phyloP scores from a whole-genome alignment of 352 stramenopile genomes.

The Phytophthora fragariae region DNA sequence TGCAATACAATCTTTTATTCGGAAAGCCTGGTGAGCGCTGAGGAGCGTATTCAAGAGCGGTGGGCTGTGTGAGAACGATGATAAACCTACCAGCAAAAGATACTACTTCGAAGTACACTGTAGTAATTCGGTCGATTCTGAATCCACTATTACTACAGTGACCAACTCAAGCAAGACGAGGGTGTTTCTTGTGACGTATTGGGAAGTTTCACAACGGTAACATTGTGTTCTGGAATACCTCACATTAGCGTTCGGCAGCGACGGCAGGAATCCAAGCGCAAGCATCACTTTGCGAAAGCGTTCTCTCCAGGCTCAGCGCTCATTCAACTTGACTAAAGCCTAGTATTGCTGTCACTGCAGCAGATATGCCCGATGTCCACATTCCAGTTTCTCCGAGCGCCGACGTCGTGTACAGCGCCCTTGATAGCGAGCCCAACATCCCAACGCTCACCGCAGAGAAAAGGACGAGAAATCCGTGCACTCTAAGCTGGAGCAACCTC shows the following conservation, averaged over 20 bases:
- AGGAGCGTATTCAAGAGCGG: neutral
- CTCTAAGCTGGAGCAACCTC: slow-evolving; percentile 32
- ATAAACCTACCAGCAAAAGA: too few relatives aligned
- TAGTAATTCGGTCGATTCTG: too few relatives aligned
- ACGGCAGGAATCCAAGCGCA: neutral
- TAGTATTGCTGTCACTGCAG: neutral
- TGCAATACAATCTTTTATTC: too few relatives aligned
- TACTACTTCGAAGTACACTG: too few relatives aligned
- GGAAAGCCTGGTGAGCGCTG: slow-evolving; percentile 7
- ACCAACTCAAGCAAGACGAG: too few relatives aligned
- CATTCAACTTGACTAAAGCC: neutral
- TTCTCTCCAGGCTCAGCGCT: neutral
- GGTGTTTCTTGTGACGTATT: too few relatives aligned
- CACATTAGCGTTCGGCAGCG: neutral
- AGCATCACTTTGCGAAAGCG: neutral
- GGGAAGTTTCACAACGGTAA: neutral
- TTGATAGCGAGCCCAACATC: neutral
- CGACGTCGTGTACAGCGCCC: neutral
- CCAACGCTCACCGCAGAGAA: neutral
- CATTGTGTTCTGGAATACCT: neutral
- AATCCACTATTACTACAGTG: too few relatives aligned
- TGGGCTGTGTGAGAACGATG: too few relatives aligned
- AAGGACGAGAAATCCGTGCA: slow-evolving; percentile 23
- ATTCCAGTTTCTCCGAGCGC: neutral
- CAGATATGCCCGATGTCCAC: neutral